phyloP scores from a whole-genome alignment of 2,329 filamentous ascomycete genomes.

The Venturia aucupariae region DNA sequence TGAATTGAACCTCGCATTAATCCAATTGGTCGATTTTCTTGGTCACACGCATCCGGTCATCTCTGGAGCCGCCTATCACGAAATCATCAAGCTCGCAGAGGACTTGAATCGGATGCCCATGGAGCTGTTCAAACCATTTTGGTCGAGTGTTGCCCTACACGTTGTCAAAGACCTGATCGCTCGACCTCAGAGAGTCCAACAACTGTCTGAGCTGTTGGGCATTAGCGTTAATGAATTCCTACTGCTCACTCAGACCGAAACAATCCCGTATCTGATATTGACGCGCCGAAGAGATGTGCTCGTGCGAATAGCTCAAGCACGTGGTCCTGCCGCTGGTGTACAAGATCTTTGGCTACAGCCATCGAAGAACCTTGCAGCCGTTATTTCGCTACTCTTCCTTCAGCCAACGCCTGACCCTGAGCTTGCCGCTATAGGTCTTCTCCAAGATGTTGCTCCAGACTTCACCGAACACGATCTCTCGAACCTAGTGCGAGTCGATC shows the following conservation, averaged over 20 bases:
- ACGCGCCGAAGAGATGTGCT: conserved; percentile 70
- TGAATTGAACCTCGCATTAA: conserved; percentile 76
- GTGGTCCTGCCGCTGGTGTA: conserved; percentile 40
- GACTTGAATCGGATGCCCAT: conserved; percentile 52
- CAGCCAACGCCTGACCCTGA: conserved; percentile 58
- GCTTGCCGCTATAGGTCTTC: conserved; percentile 55
- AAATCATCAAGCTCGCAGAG: conserved; percentile 65
- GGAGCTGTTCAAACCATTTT: conserved; percentile 75
- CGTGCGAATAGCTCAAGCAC: conserved; percentile 66
- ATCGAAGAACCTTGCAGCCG: conserved; percentile 46
- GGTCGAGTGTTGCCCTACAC: conserved; percentile 73
- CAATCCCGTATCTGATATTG: conserved; percentile 78
- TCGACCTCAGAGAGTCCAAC: conserved; percentile 71
- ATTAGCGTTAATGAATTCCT: conserved; percentile 68
- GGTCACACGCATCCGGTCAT: conserved; percentile 74
- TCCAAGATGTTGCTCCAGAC: conserved; percentile 59
- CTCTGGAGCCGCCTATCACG: conserved; percentile 72
- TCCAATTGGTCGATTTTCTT: conserved; percentile 77
- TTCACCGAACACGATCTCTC: conserved; percentile 58
- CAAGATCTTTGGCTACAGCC: conserved; percentile 55
- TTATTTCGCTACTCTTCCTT: conserved; percentile 48
- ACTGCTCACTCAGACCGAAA: conserved; percentile 65
- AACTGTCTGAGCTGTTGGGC: conserved; percentile 71
- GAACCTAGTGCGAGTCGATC: conserved; percentile 63
- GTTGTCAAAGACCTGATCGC: conserved; percentile 73